Percentiles rank a stretch among this genome's conserved stretches.
Evolutionary conservation across 2,329 filamentous ascomycete species (phyloP).

Genomic region (Tolypocladium ophioglossoides): DNA sequence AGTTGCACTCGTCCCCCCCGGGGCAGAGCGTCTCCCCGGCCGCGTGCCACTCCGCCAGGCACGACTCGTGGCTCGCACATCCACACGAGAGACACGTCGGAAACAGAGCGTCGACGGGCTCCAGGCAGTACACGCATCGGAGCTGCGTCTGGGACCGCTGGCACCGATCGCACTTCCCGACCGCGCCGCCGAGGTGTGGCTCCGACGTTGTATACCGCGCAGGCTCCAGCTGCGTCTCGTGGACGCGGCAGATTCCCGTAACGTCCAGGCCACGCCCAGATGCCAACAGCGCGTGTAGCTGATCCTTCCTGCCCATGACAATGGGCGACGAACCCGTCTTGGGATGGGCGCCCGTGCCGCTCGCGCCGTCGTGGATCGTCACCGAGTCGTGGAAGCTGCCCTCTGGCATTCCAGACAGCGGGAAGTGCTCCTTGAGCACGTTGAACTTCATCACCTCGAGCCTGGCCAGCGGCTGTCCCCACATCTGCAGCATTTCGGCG

Average conservation of each 20-base stretch:
- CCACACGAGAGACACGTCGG: slow-evolving; percentile 52
- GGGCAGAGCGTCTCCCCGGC: slow-evolving; percentile 47
- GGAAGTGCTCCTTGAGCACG: slow-evolving; percentile 39
- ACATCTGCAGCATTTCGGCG: slow-evolving; percentile 58
- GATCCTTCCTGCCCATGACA: slow-evolving; percentile 45
- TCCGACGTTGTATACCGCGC: slow-evolving; percentile 34
- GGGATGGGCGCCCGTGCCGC: slow-evolving; percentile 21
- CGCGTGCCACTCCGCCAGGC: slow-evolving; percentile 48
- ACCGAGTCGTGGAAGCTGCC: slow-evolving; percentile 24
- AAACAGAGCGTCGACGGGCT: slow-evolving; percentile 49
- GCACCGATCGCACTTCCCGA: slow-evolving; percentile 41
- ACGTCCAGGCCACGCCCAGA: slow-evolving; percentile 50
- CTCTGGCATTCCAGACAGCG: slow-evolving; percentile 15
- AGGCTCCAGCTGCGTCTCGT: slow-evolving; percentile 52
- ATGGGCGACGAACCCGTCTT: slow-evolving; percentile 38
- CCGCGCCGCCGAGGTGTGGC: slow-evolving; percentile 31
- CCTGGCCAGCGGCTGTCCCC: slow-evolving; percentile 50
- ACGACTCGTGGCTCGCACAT: slow-evolving; percentile 49
- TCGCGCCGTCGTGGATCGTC: slow-evolving; percentile 27
- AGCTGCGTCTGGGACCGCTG: slow-evolving; percentile 45
- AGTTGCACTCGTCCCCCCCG: slow-evolving; percentile 55
- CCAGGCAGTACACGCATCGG: slow-evolving; percentile 50
- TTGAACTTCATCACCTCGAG: slow-evolving; percentile 63
- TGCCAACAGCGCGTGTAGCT: slow-evolving; percentile 36
- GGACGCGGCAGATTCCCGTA: slow-evolving; percentile 50